Percentiles rank a stretch among this genome's conserved stretches.
Conservation (phyloP, 129 eudicot genomes). For the Mikania micrantha region DNA sequence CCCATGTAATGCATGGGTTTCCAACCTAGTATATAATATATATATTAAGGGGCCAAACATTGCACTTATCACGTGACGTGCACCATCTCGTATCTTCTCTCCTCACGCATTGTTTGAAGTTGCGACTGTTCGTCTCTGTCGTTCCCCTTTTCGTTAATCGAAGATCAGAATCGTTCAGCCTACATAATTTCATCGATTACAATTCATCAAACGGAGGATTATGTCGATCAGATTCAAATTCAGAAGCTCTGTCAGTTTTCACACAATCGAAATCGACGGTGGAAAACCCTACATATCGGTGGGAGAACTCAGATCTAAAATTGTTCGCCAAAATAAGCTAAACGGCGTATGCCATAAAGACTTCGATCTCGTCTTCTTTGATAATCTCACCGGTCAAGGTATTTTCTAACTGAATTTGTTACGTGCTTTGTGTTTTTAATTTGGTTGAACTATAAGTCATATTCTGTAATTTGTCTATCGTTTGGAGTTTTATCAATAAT, state of each 20-base stretch:
- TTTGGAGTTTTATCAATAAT: neutral
- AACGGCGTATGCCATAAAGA: constrained; percentile 40
- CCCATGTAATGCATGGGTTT: no score
- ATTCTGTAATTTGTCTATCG: neutral
- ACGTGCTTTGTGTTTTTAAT: neutral
- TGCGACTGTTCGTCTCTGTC: neutral
- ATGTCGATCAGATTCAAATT: constrained; percentile 75
- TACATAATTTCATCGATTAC: neutral
- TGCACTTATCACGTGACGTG: constrained; percentile 1
- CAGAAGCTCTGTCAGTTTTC: constrained; percentile 62
- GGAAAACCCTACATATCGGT: constrained; percentile 51
- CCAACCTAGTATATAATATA: no score
- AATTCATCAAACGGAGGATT: neutral
- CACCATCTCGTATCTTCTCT: neutral
- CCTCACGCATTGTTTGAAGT: constrained; percentile 9
- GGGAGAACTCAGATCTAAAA: constrained; percentile 42
- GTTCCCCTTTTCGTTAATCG: constrained; percentile 2
- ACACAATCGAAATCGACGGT: constrained; percentile 46
- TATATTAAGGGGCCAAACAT: neutral
- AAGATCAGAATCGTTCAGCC: constrained; percentile 5
- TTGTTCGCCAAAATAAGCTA: constrained; percentile 33
- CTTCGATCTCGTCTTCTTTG: constrained; percentile 70
- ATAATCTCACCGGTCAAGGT: constrained; percentile 58
- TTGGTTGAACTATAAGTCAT: neutral
- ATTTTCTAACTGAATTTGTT: neutral